These are phyloP conservation scores for Trichoderma atroviride DNA, from an alignment of 2,329 filamentous ascomycete species.

Conservation along the genomic window DNA sequence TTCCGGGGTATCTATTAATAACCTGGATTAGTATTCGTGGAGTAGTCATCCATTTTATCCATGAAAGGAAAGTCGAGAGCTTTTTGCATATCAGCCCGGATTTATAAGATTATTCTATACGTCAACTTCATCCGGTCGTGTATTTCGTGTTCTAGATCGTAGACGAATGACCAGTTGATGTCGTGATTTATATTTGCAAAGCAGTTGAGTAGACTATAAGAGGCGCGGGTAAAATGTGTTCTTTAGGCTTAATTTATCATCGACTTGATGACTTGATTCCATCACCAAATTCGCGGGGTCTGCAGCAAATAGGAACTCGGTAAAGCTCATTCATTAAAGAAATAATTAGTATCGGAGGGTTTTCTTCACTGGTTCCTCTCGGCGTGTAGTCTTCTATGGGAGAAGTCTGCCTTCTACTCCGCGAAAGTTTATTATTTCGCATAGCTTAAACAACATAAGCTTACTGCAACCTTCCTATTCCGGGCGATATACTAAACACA, in stretches of 20 bases:
- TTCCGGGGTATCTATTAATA: neutral
- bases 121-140: neutral
- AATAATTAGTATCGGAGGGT: neutral
- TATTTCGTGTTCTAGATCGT: neutral
- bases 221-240: neutral
- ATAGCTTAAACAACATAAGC: slow-evolving; percentile 14
- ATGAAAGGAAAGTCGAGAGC: neutral
- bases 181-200: neutral
- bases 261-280: neutral
- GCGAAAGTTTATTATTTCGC: neutral
- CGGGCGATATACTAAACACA: neutral
- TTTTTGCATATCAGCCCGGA: neutral
- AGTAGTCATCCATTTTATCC: neutral
- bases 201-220: neutral
- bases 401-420: neutral
- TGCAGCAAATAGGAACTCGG: neutral
- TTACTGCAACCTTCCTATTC: slow-evolving; percentile 13
- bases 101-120: neutral
- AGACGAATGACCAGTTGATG: neutral
- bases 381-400: neutral
- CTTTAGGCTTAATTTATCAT: neutral
- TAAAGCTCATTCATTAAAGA: too few relatives aligned
- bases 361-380: neutral
- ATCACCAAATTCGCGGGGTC: neutral
- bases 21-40: neutral